Base-by-base conservation (phyloP, 257 asterid species). In the Nicotiana benthamiana region DNA sequence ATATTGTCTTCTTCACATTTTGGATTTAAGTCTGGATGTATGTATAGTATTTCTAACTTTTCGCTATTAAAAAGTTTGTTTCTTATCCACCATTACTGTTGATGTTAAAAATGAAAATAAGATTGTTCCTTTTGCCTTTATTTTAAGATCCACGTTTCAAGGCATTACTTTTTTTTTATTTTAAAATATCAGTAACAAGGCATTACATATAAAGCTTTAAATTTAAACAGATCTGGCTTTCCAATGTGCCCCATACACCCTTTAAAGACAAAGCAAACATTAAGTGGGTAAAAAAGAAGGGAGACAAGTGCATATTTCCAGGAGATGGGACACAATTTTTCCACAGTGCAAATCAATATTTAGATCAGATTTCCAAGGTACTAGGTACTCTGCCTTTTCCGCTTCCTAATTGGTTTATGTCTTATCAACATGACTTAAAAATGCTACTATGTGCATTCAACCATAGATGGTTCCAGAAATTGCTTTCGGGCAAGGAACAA, bases 341-440 rank as follows among this genome's bases (percentile, higher is more conserved):
- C 63, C 85, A 8, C 27, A 87, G 85, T 53, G 76, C 83, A 16
- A 70, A 88, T 30, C 83, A 80, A 57, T 89, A 91, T 80, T 81
- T 90, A 62, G 90, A 89, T 84, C 89, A 84, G 81, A 87, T 91
- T 65, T 89, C 91, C 76, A 83, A 90, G 96, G 96, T 89, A 83
- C 34, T 82, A 90, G 96, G 96, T 89, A 83, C 34, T 82, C 16
- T 83, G 74, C 57, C 22, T 79, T 83, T 27, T 79, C 16, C n/a
- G 26, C 79, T 62, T 34, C 68, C 28, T 27, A 34, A 16, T 68
- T 40, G 26, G 63, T 72, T 74, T 70, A 26, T 54, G 28, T 53
- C 40, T 80, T 51, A 9, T 57, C 53, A n/a, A 54, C 32, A 70
- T 20, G 64, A 52, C 52, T 54, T 28, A 26, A 15, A 17, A 70